Evolutionary conservation across 495 filamentous ascomycete species (phyloP), one percentile per base, ranked within the genome.

Genomic region (Trichoderma asperelloides): DNA sequence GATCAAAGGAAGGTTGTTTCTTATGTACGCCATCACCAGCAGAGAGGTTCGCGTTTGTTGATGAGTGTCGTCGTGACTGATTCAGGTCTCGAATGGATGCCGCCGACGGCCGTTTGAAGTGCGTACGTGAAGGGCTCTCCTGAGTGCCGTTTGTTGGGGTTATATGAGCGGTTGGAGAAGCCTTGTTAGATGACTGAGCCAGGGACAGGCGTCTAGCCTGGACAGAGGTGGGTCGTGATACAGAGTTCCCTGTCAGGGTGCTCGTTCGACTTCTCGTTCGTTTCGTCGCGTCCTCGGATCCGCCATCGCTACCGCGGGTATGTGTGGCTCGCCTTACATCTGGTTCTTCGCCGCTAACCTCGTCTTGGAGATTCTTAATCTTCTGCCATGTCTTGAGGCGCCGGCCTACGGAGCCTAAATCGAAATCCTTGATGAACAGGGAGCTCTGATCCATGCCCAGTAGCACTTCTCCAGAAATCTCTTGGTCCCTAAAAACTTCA

Each of bases 351-450:
- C 78, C 83, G 63, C 73, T 84, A 65, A 93, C 87, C 72, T 97
- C 89, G 72, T 96, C 88, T 75, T 97, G 93, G 69, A 97, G 83
- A 3, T 84, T 80, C 75, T 93, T 94, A 71, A 97, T 90, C 74
- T 92, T 94, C 73, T 96, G 89, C 93, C 93, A 99, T n/a, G 90
- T 96, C 72, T 92, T 95, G 74, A 95, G 80, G 72, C 93, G 87
- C 68, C 87, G 82, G 7, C 93, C 93, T 68, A 97, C 91, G 12
- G 93, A 89, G 13, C 96, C 96, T 70, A 99, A 84, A 65, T 98
- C 92, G 69, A 98, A 92, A 65, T 95, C 94, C 76, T 96, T 97
- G 78, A 98, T 86, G 74, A 96, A 93, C 3, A 97, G 77, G 40
- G 92, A 92, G 30, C 90, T 87, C 75, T 98, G 96, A 69, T 96